Base-by-base conservation (phyloP, 2,329 filamentous ascomycete genomes). In the Exophiala oligosperma region DNA sequence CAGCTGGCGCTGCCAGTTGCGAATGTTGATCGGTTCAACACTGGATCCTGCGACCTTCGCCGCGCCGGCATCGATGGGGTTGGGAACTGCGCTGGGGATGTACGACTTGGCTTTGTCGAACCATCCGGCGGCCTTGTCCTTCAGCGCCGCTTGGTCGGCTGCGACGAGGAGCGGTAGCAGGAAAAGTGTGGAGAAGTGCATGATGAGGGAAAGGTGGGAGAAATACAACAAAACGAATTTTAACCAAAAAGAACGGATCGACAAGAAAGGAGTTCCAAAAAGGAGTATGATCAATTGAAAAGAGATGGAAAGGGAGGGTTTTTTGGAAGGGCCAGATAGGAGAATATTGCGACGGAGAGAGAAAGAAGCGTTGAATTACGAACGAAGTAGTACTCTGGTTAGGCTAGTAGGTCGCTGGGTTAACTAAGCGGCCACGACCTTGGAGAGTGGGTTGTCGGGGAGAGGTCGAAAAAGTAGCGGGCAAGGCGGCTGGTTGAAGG, bases 1-100 rank as follows among this genome's bases (percentile, higher is more conserved):
- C 37, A 88, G 69, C 50, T 82, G 71, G 49, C 77, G 71, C 67
- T 82, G 75, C 79, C 82, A 85, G 76, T 86, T 87, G 61, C 78
- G 75, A 61, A 82, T 67, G 44, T 77, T 84, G 58, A 87, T 69
- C 11, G 73, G 70, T 56, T 81, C 76, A 64, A 87, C 82, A 48
- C 77, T 73, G 56, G 74, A 73, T 58, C 75, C 74, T 3, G 78
- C 77, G 58, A 82, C 72, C 69, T 79, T 78, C 53, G 79, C 76
- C 49, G 79, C 75, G 64, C 80, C 65, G 26, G 72, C 62, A 14
- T 66, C 66, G 64, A 77, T 69, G 50, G 76, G 70, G 40, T 72
- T 64, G 21, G 52, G 61, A 41, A 60, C 49, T 23, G 70, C 69
- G 49, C 68, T 67, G 26, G 68, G 78, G 64, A 85, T 74, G 62